These are phyloP conservation scores for Cyclotella sp. DNA, from an alignment of 108 stramenopile genomes.

Conservation along the genomic window DNA sequence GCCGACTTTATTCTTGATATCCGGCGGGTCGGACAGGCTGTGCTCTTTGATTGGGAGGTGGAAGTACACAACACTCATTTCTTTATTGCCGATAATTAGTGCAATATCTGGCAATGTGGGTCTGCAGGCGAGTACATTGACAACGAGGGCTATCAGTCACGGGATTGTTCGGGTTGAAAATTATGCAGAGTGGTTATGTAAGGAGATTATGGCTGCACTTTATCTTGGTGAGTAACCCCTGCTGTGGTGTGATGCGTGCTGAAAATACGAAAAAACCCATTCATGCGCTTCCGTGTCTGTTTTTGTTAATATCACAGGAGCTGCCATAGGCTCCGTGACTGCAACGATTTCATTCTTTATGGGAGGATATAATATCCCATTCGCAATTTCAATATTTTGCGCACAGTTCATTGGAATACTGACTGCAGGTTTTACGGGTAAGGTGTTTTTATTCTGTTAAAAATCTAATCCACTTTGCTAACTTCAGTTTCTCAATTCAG, in stretches of 20 bases:
- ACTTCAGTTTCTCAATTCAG: background rate
- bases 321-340: constrained; percentile 8
- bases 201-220: constrained; percentile 60
- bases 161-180: constrained; percentile 49
- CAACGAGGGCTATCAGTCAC: constrained; percentile 65
- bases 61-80: constrained; percentile 62
- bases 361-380: constrained; percentile 57
- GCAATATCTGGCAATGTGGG: constrained; percentile 80
- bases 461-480: background rate
- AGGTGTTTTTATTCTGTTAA: background rate
- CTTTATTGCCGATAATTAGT: constrained; percentile 60
- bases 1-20: constrained; percentile 67
- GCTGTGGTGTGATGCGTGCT: too few species aligned
- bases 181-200: constrained; percentile 56
- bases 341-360: constrained; percentile 46
- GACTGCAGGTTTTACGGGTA: constrained; percentile 63
- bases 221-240: constrained; percentile 60
- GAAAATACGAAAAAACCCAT: background rate
- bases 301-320: background rate
- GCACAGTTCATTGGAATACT: constrained; percentile 66
- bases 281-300: background rate
- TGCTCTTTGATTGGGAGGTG: constrained; percentile 62
- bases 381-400: constrained; percentile 38
- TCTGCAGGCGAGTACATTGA: constrained; percentile 69
- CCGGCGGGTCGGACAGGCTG: constrained; percentile 64